These are phyloP conservation scores for Lipomyces orientalis DNA, from an alignment of 805 yeast genomes.

Conservation along the genomic window DNA sequence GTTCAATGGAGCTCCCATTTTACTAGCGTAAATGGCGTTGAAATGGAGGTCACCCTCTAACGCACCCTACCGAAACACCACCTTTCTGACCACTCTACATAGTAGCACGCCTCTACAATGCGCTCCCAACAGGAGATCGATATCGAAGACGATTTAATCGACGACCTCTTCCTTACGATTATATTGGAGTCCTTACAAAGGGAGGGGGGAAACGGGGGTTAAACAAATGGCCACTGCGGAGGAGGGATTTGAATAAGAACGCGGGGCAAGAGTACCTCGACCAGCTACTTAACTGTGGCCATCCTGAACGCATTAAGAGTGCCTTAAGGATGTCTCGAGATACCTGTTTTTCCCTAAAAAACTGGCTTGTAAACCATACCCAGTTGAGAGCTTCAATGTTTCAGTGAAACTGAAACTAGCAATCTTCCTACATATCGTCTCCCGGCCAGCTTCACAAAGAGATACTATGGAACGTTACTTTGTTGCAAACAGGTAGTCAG, in stretches of 20 bases:
- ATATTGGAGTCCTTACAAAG: constrained; percentile 4
- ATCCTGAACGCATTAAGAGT: too few species aligned
- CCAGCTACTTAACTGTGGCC: neutral
- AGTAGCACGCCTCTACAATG: constrained; percentile 1
- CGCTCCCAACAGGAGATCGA: constrained; percentile 5
- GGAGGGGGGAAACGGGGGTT: neutral
- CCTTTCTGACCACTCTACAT: neutral
- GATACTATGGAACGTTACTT: neutral
- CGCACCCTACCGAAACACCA: constrained; percentile 3
- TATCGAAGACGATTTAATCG: constrained; percentile 3
- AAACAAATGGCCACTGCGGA: neutral
- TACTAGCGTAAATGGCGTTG: too few species aligned
- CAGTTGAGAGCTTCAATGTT: neutral
- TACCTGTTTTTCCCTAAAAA: neutral
- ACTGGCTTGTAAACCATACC: neutral
- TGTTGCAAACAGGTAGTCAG: neutral
- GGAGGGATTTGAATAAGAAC: constrained; percentile 6
- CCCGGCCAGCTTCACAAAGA: constrained; percentile 4
- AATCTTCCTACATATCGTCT: constrained; percentile 5
- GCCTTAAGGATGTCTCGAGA: neutral
- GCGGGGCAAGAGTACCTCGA: constrained; percentile 3
- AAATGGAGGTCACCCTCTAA: too few species aligned
- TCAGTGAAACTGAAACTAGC: constrained; percentile 5
- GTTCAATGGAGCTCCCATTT: too few species aligned
- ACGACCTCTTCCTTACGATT: constrained; percentile 2